Evolutionary conservation across 257 asterid genomes (phyloP), one percentile per base, ranked within the genome.

Genomic region (Ehretia macrophylla): DNA sequence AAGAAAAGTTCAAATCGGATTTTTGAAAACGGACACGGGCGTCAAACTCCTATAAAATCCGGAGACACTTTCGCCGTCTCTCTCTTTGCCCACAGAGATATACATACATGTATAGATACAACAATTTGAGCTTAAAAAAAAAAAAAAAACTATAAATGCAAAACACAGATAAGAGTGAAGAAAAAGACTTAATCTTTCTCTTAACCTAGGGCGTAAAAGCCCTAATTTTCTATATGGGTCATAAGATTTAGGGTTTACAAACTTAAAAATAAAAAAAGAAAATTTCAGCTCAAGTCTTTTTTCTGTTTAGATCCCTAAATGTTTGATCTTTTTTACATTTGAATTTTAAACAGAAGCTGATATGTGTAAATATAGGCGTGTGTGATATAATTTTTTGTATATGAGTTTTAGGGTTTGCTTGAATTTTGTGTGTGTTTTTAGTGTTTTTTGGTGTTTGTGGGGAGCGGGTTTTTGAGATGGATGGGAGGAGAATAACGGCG

Each of bases 401-500:
- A 61, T 73, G 73, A 50, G 17, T 58, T 17, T 23, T 23, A 45
- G 40, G 61, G 79, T 56, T 71, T 73, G 79, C 56, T 71, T 72
- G 55, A 68, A 67, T 40, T 46, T 32, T 60, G 42, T 23, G n/a
- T n/a, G n/a, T n/a, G n/a, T 61, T 54, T 46, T n/a, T 20, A 32
- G 12, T 32, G 46, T 35, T 14, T 21, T 18, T 14, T 8, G 1
- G 44, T 12, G 19, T 55, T 14, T 45, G n/a, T 51, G 32, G 5
- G 5, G 23, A 4, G 56, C 13, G 39, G 70, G 13, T 47, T 47
- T 18, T 10, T 18, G 32, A 72, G 12, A 88, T 88, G 99, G 97
- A 86, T 42, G 97, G 97, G 66, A 76, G 99, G 79, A 77, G 97
- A 68, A 86, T 86, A 51, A 74, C 94, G 71, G 96, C 97, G 76